A percentile compares a stretch with the other conserved stretches of the same genome.
phyloP scores from a whole-genome alignment of 1,284 basidiomycete species.

The Cutaneotrichosporon sp. region DNA sequence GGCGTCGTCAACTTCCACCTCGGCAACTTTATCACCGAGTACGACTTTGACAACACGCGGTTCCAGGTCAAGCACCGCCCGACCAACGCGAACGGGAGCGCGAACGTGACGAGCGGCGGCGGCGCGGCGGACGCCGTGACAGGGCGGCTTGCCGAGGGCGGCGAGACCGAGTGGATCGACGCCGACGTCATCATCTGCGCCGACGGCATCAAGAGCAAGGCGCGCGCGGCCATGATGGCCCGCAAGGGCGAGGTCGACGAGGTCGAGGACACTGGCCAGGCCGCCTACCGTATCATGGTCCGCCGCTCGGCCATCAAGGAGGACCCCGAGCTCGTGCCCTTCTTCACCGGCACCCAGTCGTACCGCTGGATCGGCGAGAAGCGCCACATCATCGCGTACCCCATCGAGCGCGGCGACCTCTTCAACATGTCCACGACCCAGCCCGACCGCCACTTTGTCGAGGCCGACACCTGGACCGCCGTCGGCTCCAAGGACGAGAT shows the following conservation, averaged over 20 bases:
- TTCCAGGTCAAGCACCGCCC: constrained; percentile 30
- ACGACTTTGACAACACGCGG: constrained; percentile 43
- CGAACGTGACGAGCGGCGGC: neutral
- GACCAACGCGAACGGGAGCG: constrained; percentile 7
- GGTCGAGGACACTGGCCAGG: constrained; percentile 52
- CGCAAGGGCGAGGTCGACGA: constrained; percentile 45
- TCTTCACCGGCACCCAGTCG: constrained; percentile 43
- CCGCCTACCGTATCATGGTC: constrained; percentile 53
- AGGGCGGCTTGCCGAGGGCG: constrained; percentile 2
- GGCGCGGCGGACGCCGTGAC: neutral
- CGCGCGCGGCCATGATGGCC: constrained; percentile 43
- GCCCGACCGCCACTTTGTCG: constrained; percentile 48
- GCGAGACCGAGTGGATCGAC: constrained; percentile 38
- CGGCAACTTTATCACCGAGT: constrained; percentile 37
- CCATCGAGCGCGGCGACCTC: constrained; percentile 42
- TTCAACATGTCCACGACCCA: constrained; percentile 54
- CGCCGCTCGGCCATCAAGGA: constrained; percentile 41
- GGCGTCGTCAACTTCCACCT: constrained; percentile 43
- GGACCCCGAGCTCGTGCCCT: constrained; percentile 49
- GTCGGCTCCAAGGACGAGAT: constrained; percentile 46
- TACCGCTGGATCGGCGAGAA: constrained; percentile 53
- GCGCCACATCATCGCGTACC: constrained; percentile 53
- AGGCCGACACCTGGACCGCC: constrained; percentile 49
- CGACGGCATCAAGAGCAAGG: constrained; percentile 50
- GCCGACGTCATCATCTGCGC: constrained; percentile 52